These are phyloP conservation scores for Quercus robur DNA, from an alignment of 306 rosid species.

Conservation along the genomic window DNA sequence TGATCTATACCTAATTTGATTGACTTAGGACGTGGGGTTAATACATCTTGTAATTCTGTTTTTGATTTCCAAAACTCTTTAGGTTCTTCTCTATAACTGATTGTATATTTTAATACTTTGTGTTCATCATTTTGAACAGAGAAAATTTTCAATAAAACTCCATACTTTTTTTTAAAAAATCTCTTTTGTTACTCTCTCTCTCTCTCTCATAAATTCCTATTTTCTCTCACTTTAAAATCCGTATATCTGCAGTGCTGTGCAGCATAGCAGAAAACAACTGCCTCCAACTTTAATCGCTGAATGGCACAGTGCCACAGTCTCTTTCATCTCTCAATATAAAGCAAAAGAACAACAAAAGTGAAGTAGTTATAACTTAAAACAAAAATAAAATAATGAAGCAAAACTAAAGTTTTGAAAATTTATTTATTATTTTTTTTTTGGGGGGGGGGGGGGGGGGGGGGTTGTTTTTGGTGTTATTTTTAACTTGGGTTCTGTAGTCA, in stretches of 20 bases:
- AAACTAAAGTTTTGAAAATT: background rate
- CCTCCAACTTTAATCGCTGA: constrained; percentile 35
- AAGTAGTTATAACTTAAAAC: background rate
- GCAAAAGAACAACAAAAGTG: constrained; percentile 1
- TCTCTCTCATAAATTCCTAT: constrained; percentile 4
- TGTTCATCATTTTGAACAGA: no score
- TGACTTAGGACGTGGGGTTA: no score
- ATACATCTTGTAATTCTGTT: no score
- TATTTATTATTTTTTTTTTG: background rate
- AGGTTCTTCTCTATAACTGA: no score
- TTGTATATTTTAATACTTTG: no score
- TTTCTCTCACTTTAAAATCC: constrained; percentile 19
- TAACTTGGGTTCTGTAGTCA: constrained; percentile 19
- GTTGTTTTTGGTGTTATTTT: background rate
- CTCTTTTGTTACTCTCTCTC: no score
- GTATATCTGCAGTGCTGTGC: constrained; percentile 39
- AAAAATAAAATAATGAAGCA: background rate
- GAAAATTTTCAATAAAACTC: no score
- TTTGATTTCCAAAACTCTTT: no score
- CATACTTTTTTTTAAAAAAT: no score
- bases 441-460: no score
- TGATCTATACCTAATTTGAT: no score
- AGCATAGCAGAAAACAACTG: constrained; percentile 18
- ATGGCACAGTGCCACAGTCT: constrained; percentile 35
- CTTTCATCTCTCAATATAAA: constrained; percentile 50